Evolutionary conservation across 345 rosid genomes (phyloP).

Genomic region (rapeseed (Brassica napus)): DNA sequence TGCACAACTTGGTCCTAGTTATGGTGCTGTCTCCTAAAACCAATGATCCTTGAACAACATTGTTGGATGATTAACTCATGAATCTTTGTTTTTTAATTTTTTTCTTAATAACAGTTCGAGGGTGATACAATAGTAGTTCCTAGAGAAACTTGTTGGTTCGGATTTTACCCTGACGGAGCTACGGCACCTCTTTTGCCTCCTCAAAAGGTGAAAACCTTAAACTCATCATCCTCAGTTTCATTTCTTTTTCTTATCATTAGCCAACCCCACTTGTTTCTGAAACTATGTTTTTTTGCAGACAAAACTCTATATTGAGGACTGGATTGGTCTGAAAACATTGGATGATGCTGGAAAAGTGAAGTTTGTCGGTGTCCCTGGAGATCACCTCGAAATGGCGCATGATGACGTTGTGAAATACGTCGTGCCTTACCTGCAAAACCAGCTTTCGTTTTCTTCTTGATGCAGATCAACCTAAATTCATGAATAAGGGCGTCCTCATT

Average conservation of each 20-base stretch:
- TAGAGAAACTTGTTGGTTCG: conserved; percentile 87
- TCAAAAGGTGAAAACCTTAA: conserved; percentile 49
- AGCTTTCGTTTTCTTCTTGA: conserved; percentile 11
- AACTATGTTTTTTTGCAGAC: conserved; percentile 49
- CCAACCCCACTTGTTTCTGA: conserved; percentile 4
- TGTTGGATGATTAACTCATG: not conserved
- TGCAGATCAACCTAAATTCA: not conserved
- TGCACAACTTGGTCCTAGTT: conserved; percentile 79
- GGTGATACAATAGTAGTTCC: conserved; percentile 75
- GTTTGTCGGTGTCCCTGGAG: conserved; percentile 66
- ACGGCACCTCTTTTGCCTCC: conserved; percentile 58
- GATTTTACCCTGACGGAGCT: conserved; percentile 83
- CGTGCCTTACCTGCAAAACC: conserved; percentile 55
- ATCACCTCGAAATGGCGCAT: conserved; percentile 63
- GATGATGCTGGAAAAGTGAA: conserved; percentile 73
- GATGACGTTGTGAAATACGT: conserved; percentile 57
- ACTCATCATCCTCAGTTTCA: not conserved
- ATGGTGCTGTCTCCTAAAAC: conserved; percentile 51
- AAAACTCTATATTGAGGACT: conserved; percentile 74
- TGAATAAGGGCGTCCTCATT: too few species aligned
- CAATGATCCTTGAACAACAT: conserved; percentile 7
- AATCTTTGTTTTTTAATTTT: not conserved
- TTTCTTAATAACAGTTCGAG: conserved; percentile 55
- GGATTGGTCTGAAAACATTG: conserved; percentile 78
- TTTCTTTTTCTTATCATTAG: not conserved